Base-by-base conservation (phyloP, 1,284 basidiomycete species). In the Heliocybe sulcata region DNA sequence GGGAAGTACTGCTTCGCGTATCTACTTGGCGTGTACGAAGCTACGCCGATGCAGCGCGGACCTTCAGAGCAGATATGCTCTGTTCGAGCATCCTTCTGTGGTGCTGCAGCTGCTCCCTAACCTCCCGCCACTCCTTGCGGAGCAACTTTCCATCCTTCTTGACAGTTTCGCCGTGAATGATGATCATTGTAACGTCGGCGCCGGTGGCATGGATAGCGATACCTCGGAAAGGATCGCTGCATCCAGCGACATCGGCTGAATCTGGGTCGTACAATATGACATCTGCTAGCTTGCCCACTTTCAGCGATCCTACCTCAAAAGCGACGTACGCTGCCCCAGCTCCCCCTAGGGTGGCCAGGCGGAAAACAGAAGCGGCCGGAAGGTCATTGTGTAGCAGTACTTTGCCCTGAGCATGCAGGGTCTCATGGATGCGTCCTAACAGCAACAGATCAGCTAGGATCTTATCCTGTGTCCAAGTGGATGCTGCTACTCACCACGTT, bases 111-210 rank as follows among this genome's bases (percentile, higher is more conserved):
- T 45, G 33, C 25, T 53, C 20, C 25, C 14, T 35, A 19, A 57
- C 33, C 12, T 51, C 26, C 16, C 23, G 22, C 54, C 54, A 57
- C 8, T 57, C 54, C 12, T 35, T 26, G 20, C 27, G 35, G 1
- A 35, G 35, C 10, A 57, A 29, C 42, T 62, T 65, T 1, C 61
- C 60, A 42, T 62, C 56, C 19, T 59, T 58, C 55, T 69, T 69
- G 45, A 69, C 62, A 20, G 69, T 60, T 53, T 71, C 67, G 12
- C 69, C 69, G 35, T 69, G 59, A 11, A 71, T 66, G 26, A 71
- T 55, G 27, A 71, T 68, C 31, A 58, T 58, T 54, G 67, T 64
- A 52, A 70, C 60, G 60, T 71, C 69, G 23, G 62, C 64, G 45
- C 63, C 63, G 38, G 67, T 61, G 1, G 69, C 68, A 49, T 68